A percentile compares a stretch with the other conserved stretches of the same genome.
phyloP scores from a whole-genome alignment of 139 green algal species.

The Chlamydomonas eustigma region DNA sequence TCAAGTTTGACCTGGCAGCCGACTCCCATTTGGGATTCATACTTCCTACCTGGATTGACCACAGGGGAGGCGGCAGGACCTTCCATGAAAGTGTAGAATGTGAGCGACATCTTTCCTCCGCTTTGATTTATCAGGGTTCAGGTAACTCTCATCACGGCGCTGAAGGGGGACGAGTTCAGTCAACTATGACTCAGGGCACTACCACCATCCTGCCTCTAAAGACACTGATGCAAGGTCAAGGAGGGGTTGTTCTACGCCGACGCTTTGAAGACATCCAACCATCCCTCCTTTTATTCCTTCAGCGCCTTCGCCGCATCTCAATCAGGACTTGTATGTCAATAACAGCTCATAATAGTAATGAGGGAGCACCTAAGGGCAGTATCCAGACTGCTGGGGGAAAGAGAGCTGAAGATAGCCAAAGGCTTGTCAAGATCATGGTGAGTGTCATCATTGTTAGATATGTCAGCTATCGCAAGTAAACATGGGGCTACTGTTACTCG shows the following conservation, averaged over 20 bases:
- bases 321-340: too few relatives aligned
- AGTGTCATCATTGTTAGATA: too few relatives aligned
- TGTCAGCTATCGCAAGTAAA: too few relatives aligned
- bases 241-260: conserved; percentile 16
- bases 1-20: conserved; percentile 38
- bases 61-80: not conserved
- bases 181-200: conserved; percentile 2
- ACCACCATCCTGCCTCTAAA: conserved; percentile 37
- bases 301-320: conserved; percentile 10
- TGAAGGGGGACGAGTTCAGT: not conserved
- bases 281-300: conserved; percentile 52
- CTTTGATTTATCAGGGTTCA: not conserved
- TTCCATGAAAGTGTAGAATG: too few relatives aligned
- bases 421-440: too few relatives aligned
- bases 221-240: conserved; percentile 7
- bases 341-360: too few relatives aligned
- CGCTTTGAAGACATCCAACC: conserved; percentile 41
- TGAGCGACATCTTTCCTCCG: too few relatives aligned
- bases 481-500: too few relatives aligned
- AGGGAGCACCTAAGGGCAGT: too few relatives aligned
- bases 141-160: not conserved
- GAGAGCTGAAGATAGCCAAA: too few relatives aligned
- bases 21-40: conserved; percentile 46
- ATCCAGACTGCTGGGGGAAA: too few relatives aligned
- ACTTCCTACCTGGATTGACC: conserved; percentile 44